phyloP scores from a whole-genome alignment of 2,329 filamentous ascomycete species.

The Geosmithia flava region DNA sequence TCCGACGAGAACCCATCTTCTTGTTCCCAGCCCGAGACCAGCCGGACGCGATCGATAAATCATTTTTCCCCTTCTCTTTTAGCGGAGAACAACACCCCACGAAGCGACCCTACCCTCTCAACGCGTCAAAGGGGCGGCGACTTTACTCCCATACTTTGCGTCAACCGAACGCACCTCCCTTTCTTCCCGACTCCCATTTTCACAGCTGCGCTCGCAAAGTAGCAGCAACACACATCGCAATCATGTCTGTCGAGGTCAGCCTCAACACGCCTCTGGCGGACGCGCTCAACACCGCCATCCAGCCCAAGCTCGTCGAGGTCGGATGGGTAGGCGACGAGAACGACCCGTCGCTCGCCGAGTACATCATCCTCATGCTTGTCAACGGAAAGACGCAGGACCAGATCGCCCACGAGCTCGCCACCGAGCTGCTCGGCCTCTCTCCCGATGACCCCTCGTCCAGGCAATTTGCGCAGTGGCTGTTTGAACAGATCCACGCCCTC shows the following conservation, averaged over 20 bases:
- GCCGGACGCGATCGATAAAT: not conserved
- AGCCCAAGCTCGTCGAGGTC: conserved; percentile 83
- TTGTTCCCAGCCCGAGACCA: not conserved
- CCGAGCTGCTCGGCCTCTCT: conserved; percentile 70
- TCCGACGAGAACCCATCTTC: not conserved
- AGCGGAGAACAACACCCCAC: not conserved
- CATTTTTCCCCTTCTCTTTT: not conserved
- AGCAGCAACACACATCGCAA: conserved; percentile 10
- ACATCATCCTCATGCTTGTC: conserved; percentile 92
- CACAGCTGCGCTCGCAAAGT: not conserved
- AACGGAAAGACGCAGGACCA: conserved; percentile 90
- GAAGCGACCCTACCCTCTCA: not conserved
- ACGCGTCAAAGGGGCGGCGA: not conserved
- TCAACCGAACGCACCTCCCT: not conserved
- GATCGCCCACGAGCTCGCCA: conserved; percentile 77
- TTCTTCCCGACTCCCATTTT: not conserved
- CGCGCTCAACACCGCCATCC: conserved; percentile 69
- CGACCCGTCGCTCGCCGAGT: conserved; percentile 77
- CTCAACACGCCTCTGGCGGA: conserved; percentile 75
- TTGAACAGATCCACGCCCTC: conserved; percentile 65
- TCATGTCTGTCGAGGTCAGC: conserved; percentile 67
- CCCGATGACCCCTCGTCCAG: conserved; percentile 73
- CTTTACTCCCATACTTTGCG: not conserved
- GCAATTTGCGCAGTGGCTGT: conserved; percentile 88
- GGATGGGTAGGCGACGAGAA: conserved; percentile 82